Evolutionary conservation across 768 basidiomycete genomes (phyloP), one percentile per base, ranked within the genome.

Genomic region (Thelephora aurantiotincta): DNA sequence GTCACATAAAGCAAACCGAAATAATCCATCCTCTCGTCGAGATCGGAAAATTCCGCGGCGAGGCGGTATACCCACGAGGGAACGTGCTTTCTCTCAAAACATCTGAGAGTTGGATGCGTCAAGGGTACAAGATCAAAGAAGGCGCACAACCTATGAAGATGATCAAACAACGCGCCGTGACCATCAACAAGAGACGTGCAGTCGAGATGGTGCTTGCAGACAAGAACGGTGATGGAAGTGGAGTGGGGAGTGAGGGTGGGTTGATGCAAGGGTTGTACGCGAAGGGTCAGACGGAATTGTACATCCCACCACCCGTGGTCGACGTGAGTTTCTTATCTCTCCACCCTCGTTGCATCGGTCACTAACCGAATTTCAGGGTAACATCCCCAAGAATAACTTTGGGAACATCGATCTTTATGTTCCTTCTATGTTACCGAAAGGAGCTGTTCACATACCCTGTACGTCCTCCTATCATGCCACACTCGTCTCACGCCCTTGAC

Each of bases 341-440:
- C 52, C 37, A 52, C 46, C 26, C 45, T 20, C 36, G 19, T 52
- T 16, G 38, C 7, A 41, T 18, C 12, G 22, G 43, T 44, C 47
- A 41, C 46, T 37, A 5, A 35, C 37, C 35, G 26, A 5, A 26
- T 33, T 38, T 44, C 57, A 98, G 93, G 94, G 94, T 30, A 79
- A 77, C 60, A 75, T 99, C 26, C 92, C 92, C 5, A 93, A 88
- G 67, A 99, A 99, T 57, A 78, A 82, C 53, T 99, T 94, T 60
- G 94, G 94, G 14, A 99, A 97, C 61, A 86, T 99, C 53, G 94
- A 99, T 65, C 65, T 99, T 20, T 99, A 94, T 61, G 88, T 87
- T 20, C 82, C 88, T 23, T 82, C 88, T 3, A 99, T 99, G 96
- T 71, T 98, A 26, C 96, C 96, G 2, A 65, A 61, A 46, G 96